phyloP scores from a whole-genome alignment of 331 rosid species.

The Pyrus hybrid region DNA sequence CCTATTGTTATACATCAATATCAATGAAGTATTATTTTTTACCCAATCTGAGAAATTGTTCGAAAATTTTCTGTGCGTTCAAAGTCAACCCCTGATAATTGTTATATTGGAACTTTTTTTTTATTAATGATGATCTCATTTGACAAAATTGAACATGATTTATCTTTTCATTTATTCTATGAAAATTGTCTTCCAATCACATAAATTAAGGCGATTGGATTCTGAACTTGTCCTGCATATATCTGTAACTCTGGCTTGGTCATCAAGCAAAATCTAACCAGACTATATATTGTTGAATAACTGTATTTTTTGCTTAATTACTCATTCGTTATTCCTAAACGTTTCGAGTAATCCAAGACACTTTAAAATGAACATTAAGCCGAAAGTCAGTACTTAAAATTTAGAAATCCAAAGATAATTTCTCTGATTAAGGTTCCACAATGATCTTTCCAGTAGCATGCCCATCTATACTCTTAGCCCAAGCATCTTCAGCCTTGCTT shows the following conservation, averaged over 20 bases:
- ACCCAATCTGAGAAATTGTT: background rate
- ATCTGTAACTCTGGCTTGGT: background rate
- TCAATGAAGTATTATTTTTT: background rate
- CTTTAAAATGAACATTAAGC: too few relatives aligned
- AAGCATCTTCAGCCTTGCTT: slow-evolving; percentile 68
- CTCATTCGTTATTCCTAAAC: too few relatives aligned
- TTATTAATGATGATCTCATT: background rate
- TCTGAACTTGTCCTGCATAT: background rate
- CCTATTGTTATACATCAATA: background rate
- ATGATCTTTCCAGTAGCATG: slow-evolving; percentile 83
- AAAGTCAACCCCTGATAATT: slow-evolving; percentile 12
- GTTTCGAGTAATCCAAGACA: too few relatives aligned
- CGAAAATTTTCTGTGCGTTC: background rate
- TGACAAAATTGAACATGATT: background rate
- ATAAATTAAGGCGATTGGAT: background rate
- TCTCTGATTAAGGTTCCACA: slow-evolving; percentile 33
- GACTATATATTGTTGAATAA: background rate
- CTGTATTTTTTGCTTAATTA: too few relatives aligned
- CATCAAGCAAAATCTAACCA: background rate
- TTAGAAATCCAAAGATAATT: background rate
- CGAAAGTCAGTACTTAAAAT: too few relatives aligned
- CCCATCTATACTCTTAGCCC: slow-evolving; percentile 76
- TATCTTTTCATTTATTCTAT: background rate
- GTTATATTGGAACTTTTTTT: background rate
- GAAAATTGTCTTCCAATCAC: background rate